phyloP scores from a whole-genome alignment of 495 filamentous ascomycete species.

The Aspergillus conjunctus region DNA sequence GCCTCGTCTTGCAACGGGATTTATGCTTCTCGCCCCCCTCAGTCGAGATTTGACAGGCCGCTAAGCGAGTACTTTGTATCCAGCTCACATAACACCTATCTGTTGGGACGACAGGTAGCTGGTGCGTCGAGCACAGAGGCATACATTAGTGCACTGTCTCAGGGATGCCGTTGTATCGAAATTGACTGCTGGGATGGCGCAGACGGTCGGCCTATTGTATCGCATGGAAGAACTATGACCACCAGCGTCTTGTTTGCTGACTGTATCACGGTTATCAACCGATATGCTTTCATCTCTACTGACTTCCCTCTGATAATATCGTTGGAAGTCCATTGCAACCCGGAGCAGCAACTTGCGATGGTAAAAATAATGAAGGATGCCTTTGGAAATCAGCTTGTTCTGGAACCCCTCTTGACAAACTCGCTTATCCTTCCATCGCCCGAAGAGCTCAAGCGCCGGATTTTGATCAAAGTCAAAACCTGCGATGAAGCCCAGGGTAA shows the following conservation, averaged over 20 bases:
- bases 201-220: conserved; percentile 82
- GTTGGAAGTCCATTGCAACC: conserved; percentile 89
- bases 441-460: conserved; percentile 76
- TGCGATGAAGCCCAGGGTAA: conserved; percentile 47
- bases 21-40: conserved; percentile 56
- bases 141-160: conserved; percentile 86
- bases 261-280: conserved; percentile 87
- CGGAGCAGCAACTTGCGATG: conserved; percentile 83
- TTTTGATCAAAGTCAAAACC: conserved; percentile 93
- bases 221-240: conserved; percentile 87
- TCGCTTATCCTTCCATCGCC: conserved; percentile 74
- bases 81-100: conserved; percentile 97
- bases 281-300: conserved; percentile 83
- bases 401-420: conserved; percentile 69
- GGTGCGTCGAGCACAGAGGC: conserved; percentile 90
- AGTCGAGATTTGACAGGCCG: conserved; percentile 71
- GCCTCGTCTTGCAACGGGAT: conserved; percentile 69
- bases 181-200: conserved; percentile 97
- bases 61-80: conserved; percentile 98
- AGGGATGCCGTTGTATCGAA: conserved; percentile 92
- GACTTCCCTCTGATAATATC: conserved; percentile 89
- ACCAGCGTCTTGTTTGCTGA: conserved; percentile 83
- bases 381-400: conserved; percentile 76
- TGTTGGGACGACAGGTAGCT: conserved; percentile 85
- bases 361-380: conserved; percentile 84